These are phyloP conservation scores for Aspergillus ellipticus DNA, from an alignment of 495 filamentous ascomycete species.

Conservation along the genomic window DNA sequence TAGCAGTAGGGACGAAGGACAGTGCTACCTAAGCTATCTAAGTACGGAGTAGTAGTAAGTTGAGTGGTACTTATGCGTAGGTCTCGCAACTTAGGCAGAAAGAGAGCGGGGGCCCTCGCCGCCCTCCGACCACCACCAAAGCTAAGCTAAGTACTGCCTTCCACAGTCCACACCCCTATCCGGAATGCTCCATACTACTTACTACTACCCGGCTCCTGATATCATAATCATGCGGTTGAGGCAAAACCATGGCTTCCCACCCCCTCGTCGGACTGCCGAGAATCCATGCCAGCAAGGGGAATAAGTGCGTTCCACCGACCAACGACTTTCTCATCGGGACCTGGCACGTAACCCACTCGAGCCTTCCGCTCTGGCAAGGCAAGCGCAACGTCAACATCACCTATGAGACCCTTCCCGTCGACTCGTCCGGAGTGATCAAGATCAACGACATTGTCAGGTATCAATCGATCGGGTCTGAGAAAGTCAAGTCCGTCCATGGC, in stretches of 20 bases:
- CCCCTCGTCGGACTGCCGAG: conserved; percentile 14
- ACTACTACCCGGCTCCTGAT: no score
- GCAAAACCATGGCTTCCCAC: conserved; percentile 12
- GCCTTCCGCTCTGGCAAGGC: conserved; percentile 66
- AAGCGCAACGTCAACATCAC: conserved; percentile 71
- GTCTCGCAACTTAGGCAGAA: no score
- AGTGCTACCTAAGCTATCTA: no score
- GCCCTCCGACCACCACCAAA: no score
- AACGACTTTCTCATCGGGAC: conserved; percentile 60
- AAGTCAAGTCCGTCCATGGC: conserved; percentile 57
- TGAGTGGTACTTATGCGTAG: no score
- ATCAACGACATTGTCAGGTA: conserved; percentile 69
- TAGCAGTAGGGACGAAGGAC: no score
- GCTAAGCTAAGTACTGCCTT: no score
- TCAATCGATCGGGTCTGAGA: conserved; percentile 46
- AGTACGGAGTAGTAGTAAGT: no score
- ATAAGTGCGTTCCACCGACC: conserved; percentile 46
- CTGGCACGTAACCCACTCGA: conserved; percentile 68
- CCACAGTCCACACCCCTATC: no score
- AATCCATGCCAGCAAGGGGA: conserved; percentile 10
- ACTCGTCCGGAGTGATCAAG: conserved; percentile 21
- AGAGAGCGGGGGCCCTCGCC: no score
- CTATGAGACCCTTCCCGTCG: conserved; percentile 50
- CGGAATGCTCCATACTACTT: no score
- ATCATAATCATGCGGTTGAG: no score